phyloP scores from a whole-genome alignment of 1,139 yeast species.

The Yamadazyma membranifaciens region DNA sequence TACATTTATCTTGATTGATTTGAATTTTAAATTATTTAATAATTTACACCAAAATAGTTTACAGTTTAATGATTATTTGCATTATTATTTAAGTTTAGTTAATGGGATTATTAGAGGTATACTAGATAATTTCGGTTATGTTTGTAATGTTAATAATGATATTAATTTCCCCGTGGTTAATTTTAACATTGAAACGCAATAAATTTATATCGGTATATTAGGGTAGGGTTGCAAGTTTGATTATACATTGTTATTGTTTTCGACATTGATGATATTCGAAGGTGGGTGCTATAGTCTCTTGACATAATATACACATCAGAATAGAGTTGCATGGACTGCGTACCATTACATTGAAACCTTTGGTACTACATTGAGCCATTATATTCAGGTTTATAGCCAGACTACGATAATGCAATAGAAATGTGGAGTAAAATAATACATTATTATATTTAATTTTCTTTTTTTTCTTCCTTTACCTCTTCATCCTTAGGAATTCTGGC shows the following conservation, averaged over 20 bases:
- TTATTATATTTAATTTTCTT: background rate
- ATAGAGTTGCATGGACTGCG: no score
- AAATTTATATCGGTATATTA: no score
- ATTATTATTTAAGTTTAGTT: constrained; percentile 71
- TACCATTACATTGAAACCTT: no score
- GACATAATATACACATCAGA: no score
- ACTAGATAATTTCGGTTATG: constrained; percentile 66
- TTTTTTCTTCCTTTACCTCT: constrained; percentile 7
- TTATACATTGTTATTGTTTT: no score
- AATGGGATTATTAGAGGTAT: constrained; percentile 85
- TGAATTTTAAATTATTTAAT: constrained; percentile 53
- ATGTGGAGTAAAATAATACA: background rate
- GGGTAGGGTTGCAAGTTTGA: no score
- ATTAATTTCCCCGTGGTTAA: constrained; percentile 63
- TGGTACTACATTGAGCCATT: no score
- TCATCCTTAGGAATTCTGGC: constrained; percentile 30
- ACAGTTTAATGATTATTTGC: constrained; percentile 48
- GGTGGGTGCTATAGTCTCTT: no score
- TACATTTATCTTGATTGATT: constrained; percentile 76
- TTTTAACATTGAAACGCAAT: constrained; percentile 67
- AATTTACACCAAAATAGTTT: constrained; percentile 53
- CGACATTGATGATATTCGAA: no score
- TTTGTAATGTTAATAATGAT: constrained; percentile 67
- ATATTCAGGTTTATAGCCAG: no score
- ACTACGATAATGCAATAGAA: no score